Evolutionary conservation across 257 asterid species (phyloP).

Genomic region (Primulina tabacum): DNA sequence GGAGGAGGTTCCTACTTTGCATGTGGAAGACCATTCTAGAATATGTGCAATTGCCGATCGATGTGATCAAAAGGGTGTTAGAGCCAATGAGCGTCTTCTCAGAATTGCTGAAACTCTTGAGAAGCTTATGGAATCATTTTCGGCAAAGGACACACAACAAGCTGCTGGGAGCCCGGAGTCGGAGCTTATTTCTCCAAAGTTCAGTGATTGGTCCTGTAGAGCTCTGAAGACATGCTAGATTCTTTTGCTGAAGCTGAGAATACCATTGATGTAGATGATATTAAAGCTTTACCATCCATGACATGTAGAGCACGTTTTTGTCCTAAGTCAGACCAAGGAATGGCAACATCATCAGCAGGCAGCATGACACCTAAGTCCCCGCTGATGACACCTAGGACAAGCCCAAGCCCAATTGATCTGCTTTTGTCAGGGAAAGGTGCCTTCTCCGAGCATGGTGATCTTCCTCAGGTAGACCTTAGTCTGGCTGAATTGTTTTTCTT

Average conservation of each 20-base stretch:
- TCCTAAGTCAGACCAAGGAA: slow-evolving; percentile 96
- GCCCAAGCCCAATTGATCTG: slow-evolving; percentile 87
- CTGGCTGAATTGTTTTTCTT: slow-evolving; percentile 17
- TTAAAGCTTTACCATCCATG: slow-evolving; percentile 74
- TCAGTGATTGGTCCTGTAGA: slow-evolving; percentile 95
- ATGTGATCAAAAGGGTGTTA: slow-evolving; percentile 88
- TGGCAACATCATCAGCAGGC: slow-evolving; percentile 98
- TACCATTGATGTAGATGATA: slow-evolving; percentile 68
- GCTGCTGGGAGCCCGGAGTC: slow-evolving; percentile 77
- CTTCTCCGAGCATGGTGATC: slow-evolving; percentile 89
- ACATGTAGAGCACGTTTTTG: slow-evolving; percentile 92
- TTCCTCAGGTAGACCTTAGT: slow-evolving; percentile 72
- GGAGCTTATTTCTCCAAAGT: slow-evolving; percentile 89
- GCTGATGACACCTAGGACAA: slow-evolving; percentile 72
- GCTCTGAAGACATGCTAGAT: slow-evolving; percentile 96
- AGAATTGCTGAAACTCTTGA: slow-evolving; percentile 91
- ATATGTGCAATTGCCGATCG: slow-evolving; percentile 96
- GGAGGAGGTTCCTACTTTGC: slow-evolving; percentile 95
- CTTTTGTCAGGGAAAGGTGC: slow-evolving; percentile 86
- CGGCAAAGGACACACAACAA: slow-evolving; percentile 63
- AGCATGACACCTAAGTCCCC: slow-evolving; percentile 99
- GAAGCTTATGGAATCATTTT: slow-evolving; percentile 79
- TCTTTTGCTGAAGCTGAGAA: slow-evolving; percentile 84
- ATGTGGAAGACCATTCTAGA: slow-evolving; percentile 97
- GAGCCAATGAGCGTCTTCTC: slow-evolving; percentile 81